Base-by-base conservation (phyloP, 768 basidiomycete species). In the Mycena kentingensis region DNA sequence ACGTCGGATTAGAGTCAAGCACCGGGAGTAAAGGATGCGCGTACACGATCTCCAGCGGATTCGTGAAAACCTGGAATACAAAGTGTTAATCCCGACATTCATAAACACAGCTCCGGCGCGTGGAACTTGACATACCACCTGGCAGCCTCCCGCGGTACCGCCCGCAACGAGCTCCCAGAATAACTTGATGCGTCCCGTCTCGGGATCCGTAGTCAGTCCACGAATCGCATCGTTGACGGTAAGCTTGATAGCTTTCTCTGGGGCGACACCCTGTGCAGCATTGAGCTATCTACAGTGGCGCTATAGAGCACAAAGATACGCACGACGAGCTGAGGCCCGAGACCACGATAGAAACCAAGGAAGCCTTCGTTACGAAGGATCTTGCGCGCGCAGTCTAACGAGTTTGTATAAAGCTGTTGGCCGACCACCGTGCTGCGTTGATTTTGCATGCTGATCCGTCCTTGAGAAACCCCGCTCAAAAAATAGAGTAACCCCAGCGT, bases 171-270 rank as follows among this genome's bases (percentile, higher is more conserved):
- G 61, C 71, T 99, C 97, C 90, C 92, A 94, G n/a, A 63, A 62
- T n/a, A 97, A 65, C 52, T 86, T 82, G 69, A 99, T 99, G 49
- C 93, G 82, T 12, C 97, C 97, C 10, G 97, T 99, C 69, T 96
- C 93, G 21, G 94, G 92, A 70, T 99, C 94, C 72, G 84, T 96
- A 10, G 87, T 85, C 45, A 83, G 81, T 22, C 82, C 77, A 28
- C 97, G 85, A 21, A 99, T 78, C 49, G 96, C 72, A 65, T 97
- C 96, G 73, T 98, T 98, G 42, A 99, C 88, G 2, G 97, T 97
- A 55, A 99, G 73, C 69, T 99, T 99, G 71, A 99, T 97, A 11
- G 97, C 97, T 75, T 97, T 97, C 70, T 97, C 93, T 11, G 93
- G 93, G 28, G 93, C 93, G 43, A 97, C 92, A 54, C 93, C 93